Evolutionary conservation across 768 basidiomycete species (phyloP).

Genomic region (Leccinum barrowsii): DNA sequence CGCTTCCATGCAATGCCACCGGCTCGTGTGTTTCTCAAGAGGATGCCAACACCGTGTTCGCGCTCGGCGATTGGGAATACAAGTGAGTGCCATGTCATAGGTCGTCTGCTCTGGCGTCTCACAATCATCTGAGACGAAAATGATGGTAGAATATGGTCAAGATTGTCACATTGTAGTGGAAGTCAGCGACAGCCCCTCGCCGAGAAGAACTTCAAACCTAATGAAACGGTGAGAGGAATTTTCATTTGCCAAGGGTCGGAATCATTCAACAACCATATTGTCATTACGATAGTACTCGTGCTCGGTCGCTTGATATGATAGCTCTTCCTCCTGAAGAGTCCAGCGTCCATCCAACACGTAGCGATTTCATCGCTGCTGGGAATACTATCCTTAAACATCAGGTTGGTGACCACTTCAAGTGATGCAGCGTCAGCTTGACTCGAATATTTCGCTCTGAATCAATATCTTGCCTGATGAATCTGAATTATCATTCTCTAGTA

Average conservation of each 20-base stretch:
- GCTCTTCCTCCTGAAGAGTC: background rate
- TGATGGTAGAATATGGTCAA: too few species aligned
- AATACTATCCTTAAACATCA: too few species aligned
- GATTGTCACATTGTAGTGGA: too few species aligned
- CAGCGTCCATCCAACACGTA: background rate
- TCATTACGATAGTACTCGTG: too few species aligned
- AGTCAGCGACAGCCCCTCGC: too few species aligned
- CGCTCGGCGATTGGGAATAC: slow-evolving; percentile 61
- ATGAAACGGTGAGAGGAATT: too few species aligned
- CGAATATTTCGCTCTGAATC: background rate
- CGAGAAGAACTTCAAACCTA: background rate
- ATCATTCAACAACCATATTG: too few species aligned
- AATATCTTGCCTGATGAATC: background rate
- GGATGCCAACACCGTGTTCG: slow-evolving; percentile 50
- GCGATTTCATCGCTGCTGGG: background rate
- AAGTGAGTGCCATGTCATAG: slow-evolving; percentile 30
- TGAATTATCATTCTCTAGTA: background rate
- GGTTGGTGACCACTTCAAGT: background rate
- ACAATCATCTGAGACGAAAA: slow-evolving; percentile 16
- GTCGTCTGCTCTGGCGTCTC: background rate
- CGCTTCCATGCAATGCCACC: slow-evolving; percentile 41
- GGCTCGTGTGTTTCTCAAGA: slow-evolving; percentile 40
- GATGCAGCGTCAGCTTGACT: background rate
- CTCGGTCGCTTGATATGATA: background rate
- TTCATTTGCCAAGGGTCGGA: too few species aligned